Evolutionary conservation across 2,329 filamentous ascomycete genomes (phyloP).

Genomic region (Trichoderma sp.): DNA sequence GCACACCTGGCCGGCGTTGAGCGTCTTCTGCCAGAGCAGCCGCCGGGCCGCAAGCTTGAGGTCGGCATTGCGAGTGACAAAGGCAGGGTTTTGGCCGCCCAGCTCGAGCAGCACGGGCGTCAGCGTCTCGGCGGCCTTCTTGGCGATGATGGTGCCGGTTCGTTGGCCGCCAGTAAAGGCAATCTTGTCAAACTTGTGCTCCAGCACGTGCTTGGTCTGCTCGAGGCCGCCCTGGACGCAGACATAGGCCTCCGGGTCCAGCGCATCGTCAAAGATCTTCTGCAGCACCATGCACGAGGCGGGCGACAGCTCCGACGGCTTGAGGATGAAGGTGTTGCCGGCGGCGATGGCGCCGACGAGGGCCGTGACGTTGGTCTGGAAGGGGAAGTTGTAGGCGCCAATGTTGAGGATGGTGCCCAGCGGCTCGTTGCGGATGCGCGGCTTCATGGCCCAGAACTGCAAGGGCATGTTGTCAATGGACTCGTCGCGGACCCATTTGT

Average conservation of each 20-base stretch:
- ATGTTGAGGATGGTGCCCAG: slow-evolving; percentile 83
- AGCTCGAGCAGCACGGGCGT: slow-evolving; percentile 90
- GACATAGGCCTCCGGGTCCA: slow-evolving; percentile 77
- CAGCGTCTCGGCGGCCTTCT: slow-evolving; percentile 85
- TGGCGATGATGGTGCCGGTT: slow-evolving; percentile 84
- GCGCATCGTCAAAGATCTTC: slow-evolving; percentile 72
- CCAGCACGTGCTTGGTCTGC: slow-evolving; percentile 79
- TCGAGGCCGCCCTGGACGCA: slow-evolving; percentile 80
- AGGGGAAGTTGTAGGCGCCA: slow-evolving; percentile 91
- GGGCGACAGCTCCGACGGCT: slow-evolving; percentile 85
- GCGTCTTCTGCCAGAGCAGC: slow-evolving; percentile 84
- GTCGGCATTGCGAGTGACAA: slow-evolving; percentile 83
- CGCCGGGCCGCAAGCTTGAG: slow-evolving; percentile 78
- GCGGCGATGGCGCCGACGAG: slow-evolving; percentile 89
- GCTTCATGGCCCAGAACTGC: slow-evolving; percentile 69
- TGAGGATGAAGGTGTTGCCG: slow-evolving; percentile 86
- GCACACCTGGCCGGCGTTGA: slow-evolving; percentile 90
- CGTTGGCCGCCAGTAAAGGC: slow-evolving; percentile 85
- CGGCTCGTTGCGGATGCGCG: slow-evolving; percentile 84
- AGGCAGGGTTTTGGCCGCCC: slow-evolving; percentile 88
- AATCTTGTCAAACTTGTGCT: slow-evolving; percentile 96
- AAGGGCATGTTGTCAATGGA: slow-evolving; percentile 69
- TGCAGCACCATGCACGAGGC: slow-evolving; percentile 77
- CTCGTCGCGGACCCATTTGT: slow-evolving; percentile 84
- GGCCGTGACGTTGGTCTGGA: slow-evolving; percentile 78